Percentiles rank a stretch among this genome's conserved stretches.
These are phyloP conservation scores for Discostella stelligeroides DNA, from an alignment of 108 stramenopile genomes.

Conservation along the genomic window DNA sequence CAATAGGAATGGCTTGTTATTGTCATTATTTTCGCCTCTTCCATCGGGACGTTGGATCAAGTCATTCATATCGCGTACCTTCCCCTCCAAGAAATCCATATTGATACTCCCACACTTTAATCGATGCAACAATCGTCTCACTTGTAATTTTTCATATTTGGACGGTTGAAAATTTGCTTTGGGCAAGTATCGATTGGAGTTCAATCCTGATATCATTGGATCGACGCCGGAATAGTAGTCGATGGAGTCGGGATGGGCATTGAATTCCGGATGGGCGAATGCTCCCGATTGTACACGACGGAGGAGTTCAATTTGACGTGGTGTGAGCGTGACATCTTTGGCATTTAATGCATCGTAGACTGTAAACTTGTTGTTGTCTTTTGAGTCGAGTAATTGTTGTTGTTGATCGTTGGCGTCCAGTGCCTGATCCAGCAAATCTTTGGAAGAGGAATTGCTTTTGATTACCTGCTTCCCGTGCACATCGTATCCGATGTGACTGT, in stretches of 20 bases:
- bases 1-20: slow-evolving; percentile 76
- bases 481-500: slow-evolving; percentile 97
- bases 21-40: slow-evolving; percentile 35
- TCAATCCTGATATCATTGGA: slow-evolving; percentile 76
- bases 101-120: slow-evolving; percentile 90
- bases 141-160: slow-evolving; percentile 89
- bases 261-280: slow-evolving; percentile 95
- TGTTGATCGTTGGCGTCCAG: slow-evolving; percentile 75
- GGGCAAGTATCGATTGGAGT: slow-evolving; percentile 77
- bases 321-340: slow-evolving; percentile 83
- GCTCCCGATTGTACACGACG: slow-evolving; percentile 93
- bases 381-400: slow-evolving; percentile 56
- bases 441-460: slow-evolving; percentile 61
- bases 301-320: slow-evolving; percentile 92
- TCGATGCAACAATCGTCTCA: slow-evolving; percentile 83
- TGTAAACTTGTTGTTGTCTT: slow-evolving; percentile 58
- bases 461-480: slow-evolving; percentile 84
- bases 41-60: slow-evolving; percentile 33
- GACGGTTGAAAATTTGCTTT: slow-evolving; percentile 83
- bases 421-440: slow-evolving; percentile 77
- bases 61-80: slow-evolving; percentile 82
- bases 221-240: slow-evolving; percentile 92
- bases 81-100: slow-evolving; percentile 83
- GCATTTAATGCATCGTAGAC: slow-evolving; percentile 97
- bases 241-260: slow-evolving; percentile 92